Base-by-base conservation (phyloP, 176 grass and related monocot species). In the Rhynchospora tenuis region DNA sequence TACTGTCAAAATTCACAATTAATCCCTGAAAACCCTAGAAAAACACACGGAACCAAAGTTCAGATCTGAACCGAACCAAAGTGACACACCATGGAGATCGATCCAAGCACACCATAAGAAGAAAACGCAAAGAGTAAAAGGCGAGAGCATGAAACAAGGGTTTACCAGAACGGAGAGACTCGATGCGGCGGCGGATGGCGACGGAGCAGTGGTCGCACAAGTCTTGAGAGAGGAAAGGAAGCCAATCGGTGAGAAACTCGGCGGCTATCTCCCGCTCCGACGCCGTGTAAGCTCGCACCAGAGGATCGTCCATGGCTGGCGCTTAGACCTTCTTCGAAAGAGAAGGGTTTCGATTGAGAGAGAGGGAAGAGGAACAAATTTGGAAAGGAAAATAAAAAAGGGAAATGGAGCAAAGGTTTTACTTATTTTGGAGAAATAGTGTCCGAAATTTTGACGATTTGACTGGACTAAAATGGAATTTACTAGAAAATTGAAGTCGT, bases 221-320 rank as follows among this genome's bases (percentile, higher is more conserved):
- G 15, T 72, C 93, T 1, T 85, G 84, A 38, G 91, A 88, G 76
- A 99, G 87, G 83, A 99, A 99, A 43, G 96, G 93, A 11, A 99
- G 86, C 96, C 96, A 99, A 9, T 86, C 90, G 83, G 84, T 92
- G 64, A 99, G 89, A 86, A 99, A 99, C 80, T 99, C 93, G 1
- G 86, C 82, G 9, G 96, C 91, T 86, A 95, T 90, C 86, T 87
- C 93, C n/a, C 92, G 84, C 45, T 99, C 96, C 23, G 88, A 87
- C 63, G 84, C 8, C 26, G 83, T 86, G 86, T 93, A 95, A 11
- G 83, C 87, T 63, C 77, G 88, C 51, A 99, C 79, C 54, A 93
- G 90, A 64, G 91, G 68, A 79, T 98, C 90, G 57, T 44, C 88
- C 87, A 73, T 59, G 73, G 84, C 38, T 73, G 42, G 31, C 16